These are phyloP conservation scores for Arxiozyma telluris DNA, from an alignment of 1,139 yeast species.

Conservation along the genomic window DNA sequence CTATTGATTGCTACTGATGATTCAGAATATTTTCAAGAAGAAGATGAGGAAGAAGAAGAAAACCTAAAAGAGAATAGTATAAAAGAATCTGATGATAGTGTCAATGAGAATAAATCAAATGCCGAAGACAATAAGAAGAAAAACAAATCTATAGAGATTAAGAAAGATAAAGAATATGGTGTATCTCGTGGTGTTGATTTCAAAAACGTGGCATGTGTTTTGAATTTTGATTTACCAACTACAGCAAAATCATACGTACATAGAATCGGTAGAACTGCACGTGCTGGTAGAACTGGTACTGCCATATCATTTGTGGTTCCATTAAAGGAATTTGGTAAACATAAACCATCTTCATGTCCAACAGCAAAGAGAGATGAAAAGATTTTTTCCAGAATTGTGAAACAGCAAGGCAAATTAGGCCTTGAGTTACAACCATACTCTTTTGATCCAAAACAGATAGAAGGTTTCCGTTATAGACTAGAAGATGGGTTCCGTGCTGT, in stretches of 20 bases:
- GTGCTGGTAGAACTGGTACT: constrained; percentile 95
- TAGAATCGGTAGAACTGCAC: constrained; percentile 94
- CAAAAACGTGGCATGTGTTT: constrained; percentile 89
- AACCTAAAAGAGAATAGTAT: constrained; percentile 11
- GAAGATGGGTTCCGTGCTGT: constrained; percentile 97
- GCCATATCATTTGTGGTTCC: constrained; percentile 90
- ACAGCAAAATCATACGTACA: constrained; percentile 87
- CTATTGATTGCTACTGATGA: constrained; percentile 94
- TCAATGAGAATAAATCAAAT: constrained; percentile 9
- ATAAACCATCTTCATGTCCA: constrained; percentile 64
- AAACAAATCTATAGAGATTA: constrained; percentile 33
- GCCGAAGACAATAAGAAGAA: constrained; percentile 16
- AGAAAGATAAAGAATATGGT: constrained; percentile 71
- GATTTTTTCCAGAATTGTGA: constrained; percentile 64
- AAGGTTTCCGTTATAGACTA: constrained; percentile 92
- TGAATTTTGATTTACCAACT: constrained; percentile 90
- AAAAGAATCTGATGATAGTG: constrained; percentile 7
- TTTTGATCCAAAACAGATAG: constrained; percentile 87
- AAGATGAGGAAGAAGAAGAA: constrained; percentile 36
- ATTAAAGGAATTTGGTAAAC: constrained; percentile 75
- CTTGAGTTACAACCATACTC: constrained; percentile 74
- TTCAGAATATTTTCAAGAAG: constrained; percentile 50
- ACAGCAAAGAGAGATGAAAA: constrained; percentile 81
- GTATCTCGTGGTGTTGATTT: constrained; percentile 97
- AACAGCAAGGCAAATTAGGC: constrained; percentile 67